Conservation (phyloP, 164 flowering plant genomes). For the Berberis vulgaris region DNA sequence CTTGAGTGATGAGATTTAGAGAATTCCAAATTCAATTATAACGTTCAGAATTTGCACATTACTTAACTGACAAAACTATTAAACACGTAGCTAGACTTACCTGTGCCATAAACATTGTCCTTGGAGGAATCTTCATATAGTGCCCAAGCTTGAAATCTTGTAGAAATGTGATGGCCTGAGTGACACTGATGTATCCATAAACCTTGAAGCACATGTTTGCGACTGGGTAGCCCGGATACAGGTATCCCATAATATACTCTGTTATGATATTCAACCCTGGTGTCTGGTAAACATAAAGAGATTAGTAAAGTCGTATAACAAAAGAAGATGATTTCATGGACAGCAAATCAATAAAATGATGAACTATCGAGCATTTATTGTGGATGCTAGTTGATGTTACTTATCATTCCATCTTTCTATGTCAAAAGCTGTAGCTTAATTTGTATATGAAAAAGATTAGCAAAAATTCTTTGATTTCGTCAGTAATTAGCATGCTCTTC, state of each 20-base stretch:
- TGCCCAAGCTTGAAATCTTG: slow-evolving; percentile 90
- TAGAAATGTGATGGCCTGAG: slow-evolving; percentile 66
- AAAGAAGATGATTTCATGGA: not conserved
- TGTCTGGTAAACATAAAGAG: slow-evolving; percentile 19
- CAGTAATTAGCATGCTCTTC: too few species aligned
- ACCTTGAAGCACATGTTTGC: slow-evolving; percentile 92
- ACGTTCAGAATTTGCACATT: too few species aligned
- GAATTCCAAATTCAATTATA: too few species aligned
- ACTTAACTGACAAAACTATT: too few species aligned
- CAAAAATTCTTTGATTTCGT: too few species aligned
- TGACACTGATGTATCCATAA: slow-evolving; percentile 70
- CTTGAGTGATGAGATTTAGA: too few species aligned
- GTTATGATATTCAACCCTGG: slow-evolving; percentile 73
- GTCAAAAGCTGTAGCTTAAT: too few species aligned
- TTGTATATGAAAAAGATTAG: too few species aligned
- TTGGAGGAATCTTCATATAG: slow-evolving; percentile 92
- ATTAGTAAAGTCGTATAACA: not conserved
- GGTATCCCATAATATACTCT: slow-evolving; percentile 70
- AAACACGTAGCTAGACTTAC: slow-evolving; percentile 14
- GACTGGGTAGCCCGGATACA: slow-evolving; percentile 72
- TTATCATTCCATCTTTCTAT: too few species aligned
- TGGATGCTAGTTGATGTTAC: too few species aligned
- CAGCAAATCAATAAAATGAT: not conserved
- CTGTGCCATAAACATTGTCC: slow-evolving; percentile 89
- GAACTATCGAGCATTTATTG: not conserved